Evolutionary conservation across 106 monocot species (phyloP).

Genomic region (Narthecium ossifragum): DNA sequence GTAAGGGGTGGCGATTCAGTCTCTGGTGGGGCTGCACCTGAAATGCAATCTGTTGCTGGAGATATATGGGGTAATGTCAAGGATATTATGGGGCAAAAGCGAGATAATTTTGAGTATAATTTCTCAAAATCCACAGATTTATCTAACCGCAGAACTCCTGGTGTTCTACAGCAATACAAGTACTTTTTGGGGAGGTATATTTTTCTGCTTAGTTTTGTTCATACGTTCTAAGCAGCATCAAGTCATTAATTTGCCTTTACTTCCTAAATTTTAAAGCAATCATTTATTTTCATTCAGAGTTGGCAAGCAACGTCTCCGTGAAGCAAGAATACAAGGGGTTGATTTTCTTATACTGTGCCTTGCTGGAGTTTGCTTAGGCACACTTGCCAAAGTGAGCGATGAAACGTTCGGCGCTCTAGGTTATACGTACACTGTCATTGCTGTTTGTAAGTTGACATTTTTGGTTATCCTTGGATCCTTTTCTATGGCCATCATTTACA

Average conservation of each 20-base stretch:
- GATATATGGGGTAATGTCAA: slow-evolving; percentile 71
- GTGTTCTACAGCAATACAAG: slow-evolving; percentile 66
- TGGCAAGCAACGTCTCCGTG: slow-evolving; percentile 84
- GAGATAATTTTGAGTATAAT: slow-evolving; percentile 45
- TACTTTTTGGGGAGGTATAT: slow-evolving; percentile 81
- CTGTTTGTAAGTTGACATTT: slow-evolving; percentile 93
- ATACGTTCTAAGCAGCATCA: background rate
- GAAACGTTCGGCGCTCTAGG: slow-evolving; percentile 72
- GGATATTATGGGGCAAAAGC: slow-evolving; percentile 45
- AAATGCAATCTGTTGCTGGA: slow-evolving; percentile 33
- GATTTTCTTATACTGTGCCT: slow-evolving; percentile 85
- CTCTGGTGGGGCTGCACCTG: slow-evolving; percentile 11
- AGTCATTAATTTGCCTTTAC: background rate
- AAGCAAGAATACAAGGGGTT: slow-evolving; percentile 81
- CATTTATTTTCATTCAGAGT: slow-evolving; percentile 38
- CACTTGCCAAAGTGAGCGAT: slow-evolving; percentile 74
- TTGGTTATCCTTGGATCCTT: too few species aligned
- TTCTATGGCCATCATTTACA: background rate
- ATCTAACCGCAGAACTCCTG: slow-evolving; percentile 75
- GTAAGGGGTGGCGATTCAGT: slow-evolving; percentile 17
- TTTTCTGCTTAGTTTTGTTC: too few species aligned
- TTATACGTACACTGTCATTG: slow-evolving; percentile 89
- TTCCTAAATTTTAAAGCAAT: background rate
- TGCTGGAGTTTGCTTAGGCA: slow-evolving; percentile 89
- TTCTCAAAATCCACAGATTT: slow-evolving; percentile 61